Evolutionary conservation across 176 grass and related monocot genomes (phyloP).

Genomic region (Guadua angustifolia): DNA sequence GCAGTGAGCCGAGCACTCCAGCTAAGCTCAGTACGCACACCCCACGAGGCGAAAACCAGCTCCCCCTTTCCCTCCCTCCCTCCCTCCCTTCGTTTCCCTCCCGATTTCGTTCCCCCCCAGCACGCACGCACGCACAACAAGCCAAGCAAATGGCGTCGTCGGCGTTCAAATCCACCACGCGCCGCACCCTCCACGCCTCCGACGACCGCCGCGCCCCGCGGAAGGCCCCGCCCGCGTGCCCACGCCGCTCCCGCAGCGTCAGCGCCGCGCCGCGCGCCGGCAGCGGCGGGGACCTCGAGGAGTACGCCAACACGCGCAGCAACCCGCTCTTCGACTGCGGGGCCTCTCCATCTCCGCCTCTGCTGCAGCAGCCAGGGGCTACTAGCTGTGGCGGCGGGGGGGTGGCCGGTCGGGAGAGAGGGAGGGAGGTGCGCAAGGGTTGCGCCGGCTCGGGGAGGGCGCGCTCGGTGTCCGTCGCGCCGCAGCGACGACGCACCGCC

Average conservation of each 20-base stretch:
- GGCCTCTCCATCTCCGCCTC: neutral
- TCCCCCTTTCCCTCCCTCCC: no score
- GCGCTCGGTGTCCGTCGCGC: constrained; percentile 52
- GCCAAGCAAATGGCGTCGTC: constrained; percentile 43
- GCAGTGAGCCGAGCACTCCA: no score
- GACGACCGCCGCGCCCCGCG: neutral
- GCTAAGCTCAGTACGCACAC: no score
- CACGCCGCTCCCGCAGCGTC: constrained; percentile 50
- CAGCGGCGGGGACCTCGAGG: neutral
- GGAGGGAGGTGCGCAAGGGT: constrained; percentile 28
- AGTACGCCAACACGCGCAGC: constrained; percentile 43
- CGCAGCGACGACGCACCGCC: neutral
- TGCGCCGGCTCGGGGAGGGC: constrained; percentile 29
- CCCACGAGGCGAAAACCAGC: constrained; percentile 7
- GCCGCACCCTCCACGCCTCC: constrained; percentile 27
- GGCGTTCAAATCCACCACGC: constrained; percentile 49
- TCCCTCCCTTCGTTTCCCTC: neutral
- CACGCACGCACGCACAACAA: neutral
- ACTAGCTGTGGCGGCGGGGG: neutral
- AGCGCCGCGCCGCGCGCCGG: constrained; percentile 32
- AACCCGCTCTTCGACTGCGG: constrained; percentile 58
- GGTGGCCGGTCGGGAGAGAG: constrained; percentile 13
- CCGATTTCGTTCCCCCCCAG: neutral
- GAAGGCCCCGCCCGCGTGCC: constrained; percentile 10
- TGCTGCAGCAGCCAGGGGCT: no score